Percentiles rank a stretch among this genome's conserved stretches.
Conservation (phyloP, 129 eudicot genomes). For the Flaveria brownii region DNA sequence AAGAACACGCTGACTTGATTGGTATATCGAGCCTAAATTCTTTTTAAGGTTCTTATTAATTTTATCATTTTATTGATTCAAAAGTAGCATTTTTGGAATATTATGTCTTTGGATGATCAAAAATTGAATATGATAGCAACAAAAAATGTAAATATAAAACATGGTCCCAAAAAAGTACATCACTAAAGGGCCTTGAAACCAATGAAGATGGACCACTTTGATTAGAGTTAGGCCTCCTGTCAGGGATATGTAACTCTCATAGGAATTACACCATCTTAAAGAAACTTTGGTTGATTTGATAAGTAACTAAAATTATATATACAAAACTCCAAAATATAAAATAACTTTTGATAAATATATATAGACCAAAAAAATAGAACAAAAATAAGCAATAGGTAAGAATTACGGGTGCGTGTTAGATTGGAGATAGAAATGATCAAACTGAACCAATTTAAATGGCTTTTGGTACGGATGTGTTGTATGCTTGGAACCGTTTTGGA, state of each 20-base stretch:
- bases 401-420: not conserved
- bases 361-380: not conserved
- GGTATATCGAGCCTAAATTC: not conserved
- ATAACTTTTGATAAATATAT: too few species aligned
- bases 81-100: conserved; percentile 25
- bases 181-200: conserved; percentile 24
- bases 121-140: conserved; percentile 11
- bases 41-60: not conserved
- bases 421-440: not conserved
- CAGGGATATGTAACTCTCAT: conserved; percentile 17
- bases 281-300: not conserved
- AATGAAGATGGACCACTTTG: conserved; percentile 34
- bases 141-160: conserved; percentile 3
- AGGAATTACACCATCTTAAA: conserved; percentile 6
- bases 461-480: not conserved
- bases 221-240: conserved; percentile 22
- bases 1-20: not conserved
- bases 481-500: not conserved
- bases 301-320: not conserved
- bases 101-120: conserved; percentile 15
- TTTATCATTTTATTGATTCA: not conserved
- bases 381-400: not conserved
- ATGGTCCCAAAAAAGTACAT: conserved; percentile 35
- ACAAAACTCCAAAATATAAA: not conserved
- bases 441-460: not conserved